Base-by-base conservation (phyloP, 331 rosid genomes). In the Prunus yedoensis region DNA sequence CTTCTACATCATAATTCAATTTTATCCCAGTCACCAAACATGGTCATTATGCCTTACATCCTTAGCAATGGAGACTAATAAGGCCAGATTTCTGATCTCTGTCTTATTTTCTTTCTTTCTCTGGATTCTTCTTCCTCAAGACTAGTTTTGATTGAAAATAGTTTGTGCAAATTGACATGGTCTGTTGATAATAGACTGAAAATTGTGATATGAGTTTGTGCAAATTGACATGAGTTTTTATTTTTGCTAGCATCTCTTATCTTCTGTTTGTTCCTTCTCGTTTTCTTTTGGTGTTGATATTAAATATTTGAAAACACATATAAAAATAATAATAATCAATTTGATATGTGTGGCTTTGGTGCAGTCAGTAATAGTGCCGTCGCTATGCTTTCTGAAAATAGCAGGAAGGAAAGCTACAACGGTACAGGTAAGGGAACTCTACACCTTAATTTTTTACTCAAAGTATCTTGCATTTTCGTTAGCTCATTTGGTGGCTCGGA, bases 341-440 rank as follows among this genome's bases (percentile, higher is more conserved):
- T 41, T 23, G 49, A 57, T 58, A 0, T 57, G 50, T 56, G 59
- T 77, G 76, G 70, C 46, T 84, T 77, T 65, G 49, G 17, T 77
- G 43, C 91, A 89, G 93, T 84, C 93, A 7, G 61, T 88, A 27
- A 38, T 93, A 74, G 71, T 93, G 73, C 98, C 95, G 10, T 58
- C 89, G 41, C 51, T 86, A 47, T 89, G 97, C 56, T 93, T 91
- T 77, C 86, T 91, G 49, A 91, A 66, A 80, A 91, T 93, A 49
- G 83, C 79, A 80, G 91, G 95, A 54, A 82, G 35, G 30, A 88
- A 82, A 57, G 95, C 96, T 74, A 79, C 98, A 50, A 82, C 23
- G 3, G 69, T 83, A 32, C 88, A 89, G 90, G 95, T 89, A 81
- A 61, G 17, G 53, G 58, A 61, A 41, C n/a, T 85, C 15, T 32